A percentile compares a stretch with the other conserved stretches of the same genome.
phyloP scores from a whole-genome alignment of 2,329 filamentous ascomycete species.

The Neurospora crassa region DNA sequence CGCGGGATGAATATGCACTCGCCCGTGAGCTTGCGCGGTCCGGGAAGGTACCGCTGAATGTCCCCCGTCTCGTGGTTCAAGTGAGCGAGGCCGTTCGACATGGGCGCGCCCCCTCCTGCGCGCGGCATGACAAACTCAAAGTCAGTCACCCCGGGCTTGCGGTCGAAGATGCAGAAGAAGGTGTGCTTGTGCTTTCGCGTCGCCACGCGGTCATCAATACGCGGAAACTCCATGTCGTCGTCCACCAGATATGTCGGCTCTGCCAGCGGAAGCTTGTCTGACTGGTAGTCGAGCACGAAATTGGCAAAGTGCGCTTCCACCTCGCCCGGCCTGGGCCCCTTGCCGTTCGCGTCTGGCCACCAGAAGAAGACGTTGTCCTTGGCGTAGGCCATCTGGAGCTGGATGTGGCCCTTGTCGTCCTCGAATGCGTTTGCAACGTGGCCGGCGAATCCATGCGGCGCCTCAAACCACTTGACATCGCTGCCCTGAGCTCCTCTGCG shows the following conservation, averaged over 20 bases:
- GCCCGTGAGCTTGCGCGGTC: conserved; percentile 27
- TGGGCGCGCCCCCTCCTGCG: conserved; percentile 21
- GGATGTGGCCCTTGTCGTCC: conserved; percentile 20
- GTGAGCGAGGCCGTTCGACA: conserved; percentile 27
- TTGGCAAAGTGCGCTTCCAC: conserved; percentile 18
- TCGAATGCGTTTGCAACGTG: conserved; percentile 30
- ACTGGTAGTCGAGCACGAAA: conserved; percentile 20
- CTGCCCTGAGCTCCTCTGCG: conserved; percentile 16
- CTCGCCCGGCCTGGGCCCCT: conserved; percentile 22
- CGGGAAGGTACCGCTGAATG: conserved; percentile 24
- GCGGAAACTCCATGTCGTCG: conserved; percentile 21
- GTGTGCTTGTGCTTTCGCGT: conserved; percentile 15
- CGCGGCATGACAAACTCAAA: conserved; percentile 19
- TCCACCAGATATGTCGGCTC: conserved; percentile 16
- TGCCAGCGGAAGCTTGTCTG: conserved; percentile 17
- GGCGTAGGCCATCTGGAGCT: conserved; percentile 27
- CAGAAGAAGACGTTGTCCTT: conserved; percentile 33
- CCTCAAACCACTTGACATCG: conserved; percentile 30
- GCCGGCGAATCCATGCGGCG: conserved; percentile 25
- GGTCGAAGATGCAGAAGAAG: conserved; percentile 23
- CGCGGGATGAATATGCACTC: conserved; percentile 35
- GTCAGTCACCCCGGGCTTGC: conserved; percentile 18
- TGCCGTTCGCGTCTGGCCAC: conserved; percentile 27
- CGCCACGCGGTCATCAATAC: conserved; percentile 22
- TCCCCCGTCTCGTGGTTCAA: conserved; percentile 19